Evolutionary conservation across 495 filamentous ascomycete species (phyloP).

Genomic region (Jackrogersella minutella): DNA sequence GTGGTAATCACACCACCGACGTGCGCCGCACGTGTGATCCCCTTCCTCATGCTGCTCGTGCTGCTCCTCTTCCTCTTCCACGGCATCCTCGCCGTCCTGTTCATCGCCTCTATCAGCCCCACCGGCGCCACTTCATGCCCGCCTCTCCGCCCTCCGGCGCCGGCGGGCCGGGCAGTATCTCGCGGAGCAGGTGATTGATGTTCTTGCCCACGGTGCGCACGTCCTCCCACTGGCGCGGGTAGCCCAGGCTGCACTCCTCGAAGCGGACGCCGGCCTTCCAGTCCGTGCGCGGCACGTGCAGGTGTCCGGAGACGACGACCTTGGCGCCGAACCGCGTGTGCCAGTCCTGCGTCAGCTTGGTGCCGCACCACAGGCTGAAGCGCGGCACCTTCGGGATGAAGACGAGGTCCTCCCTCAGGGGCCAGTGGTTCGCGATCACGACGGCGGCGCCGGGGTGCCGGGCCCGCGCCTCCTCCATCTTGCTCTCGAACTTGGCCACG

Average conservation of each 20-base stretch:
- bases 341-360: constrained; percentile 46
- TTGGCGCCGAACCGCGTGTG: constrained; percentile 42
- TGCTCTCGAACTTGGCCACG: constrained; percentile 29
- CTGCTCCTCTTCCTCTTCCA: background rate
- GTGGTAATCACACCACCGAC: background rate
- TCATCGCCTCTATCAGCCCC: constrained; percentile 25
- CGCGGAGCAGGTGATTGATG: constrained; percentile 44
- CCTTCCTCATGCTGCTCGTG: background rate
- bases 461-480: constrained; percentile 20
- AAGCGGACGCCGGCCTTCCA: constrained; percentile 46
- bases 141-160: constrained; percentile 33
- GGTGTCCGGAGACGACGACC: constrained; percentile 46
- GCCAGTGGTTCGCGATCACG: constrained; percentile 47
- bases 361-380: constrained; percentile 49
- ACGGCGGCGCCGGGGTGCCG: constrained; percentile 24
- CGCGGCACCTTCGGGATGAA: constrained; percentile 45
- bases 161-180: constrained; percentile 45
- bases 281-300: constrained; percentile 48
- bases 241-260: constrained; percentile 47
- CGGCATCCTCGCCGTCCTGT: background rate
- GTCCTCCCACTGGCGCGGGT: constrained; percentile 46
- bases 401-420: constrained; percentile 47
- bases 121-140: constrained; percentile 38
- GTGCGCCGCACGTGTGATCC: background rate
- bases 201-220: constrained; percentile 33